Conservation (phyloP, 2,329 filamentous ascomycete species). For the Trichoderma brevicompactum region DNA sequence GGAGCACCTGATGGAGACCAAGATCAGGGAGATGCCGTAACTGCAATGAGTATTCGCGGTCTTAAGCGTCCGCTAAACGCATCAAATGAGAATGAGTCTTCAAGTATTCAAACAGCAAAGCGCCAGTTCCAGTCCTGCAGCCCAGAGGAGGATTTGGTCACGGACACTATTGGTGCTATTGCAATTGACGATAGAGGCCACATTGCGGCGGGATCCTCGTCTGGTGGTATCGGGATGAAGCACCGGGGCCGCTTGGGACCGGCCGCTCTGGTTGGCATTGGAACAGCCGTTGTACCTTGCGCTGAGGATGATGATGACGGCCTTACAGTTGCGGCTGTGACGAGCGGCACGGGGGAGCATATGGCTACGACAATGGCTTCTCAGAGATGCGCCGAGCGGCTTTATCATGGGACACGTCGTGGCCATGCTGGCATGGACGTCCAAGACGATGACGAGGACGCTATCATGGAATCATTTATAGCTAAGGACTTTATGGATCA, state of each 20-base stretch:
- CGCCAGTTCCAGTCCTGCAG: conserved; percentile 33
- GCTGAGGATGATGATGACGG: conserved; percentile 71
- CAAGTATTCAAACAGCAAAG: conserved; percentile 29
- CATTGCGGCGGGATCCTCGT: conserved; percentile 94
- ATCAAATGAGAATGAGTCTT: conserved; percentile 23
- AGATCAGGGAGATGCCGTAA: neutral
- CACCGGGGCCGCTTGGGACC: conserved; percentile 89
- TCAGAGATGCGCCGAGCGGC: conserved; percentile 79
- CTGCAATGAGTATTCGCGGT: conserved; percentile 37
- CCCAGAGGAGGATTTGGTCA: conserved; percentile 66
- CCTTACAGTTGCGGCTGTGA: conserved; percentile 78
- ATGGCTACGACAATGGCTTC: conserved; percentile 97
- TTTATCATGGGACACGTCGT: conserved; percentile 72
- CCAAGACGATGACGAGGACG: conserved; percentile 75
- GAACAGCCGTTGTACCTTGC: conserved; percentile 83
- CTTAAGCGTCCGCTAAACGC: conserved; percentile 42
- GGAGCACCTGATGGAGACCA: conserved; percentile 29
- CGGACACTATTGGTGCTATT: conserved; percentile 94
- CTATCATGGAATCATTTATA: conserved; percentile 75
- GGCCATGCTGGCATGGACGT: conserved; percentile 64
- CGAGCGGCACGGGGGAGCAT: conserved; percentile 94
- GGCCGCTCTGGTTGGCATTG: conserved; percentile 89
- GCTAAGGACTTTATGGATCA: conserved; percentile 91
- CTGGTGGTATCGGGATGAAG: conserved; percentile 98
- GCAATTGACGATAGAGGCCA: conserved; percentile 84